These are phyloP conservation scores for Hypoxylon sp. DNA, from an alignment of 2,329 filamentous ascomycete genomes.

Conservation along the genomic window DNA sequence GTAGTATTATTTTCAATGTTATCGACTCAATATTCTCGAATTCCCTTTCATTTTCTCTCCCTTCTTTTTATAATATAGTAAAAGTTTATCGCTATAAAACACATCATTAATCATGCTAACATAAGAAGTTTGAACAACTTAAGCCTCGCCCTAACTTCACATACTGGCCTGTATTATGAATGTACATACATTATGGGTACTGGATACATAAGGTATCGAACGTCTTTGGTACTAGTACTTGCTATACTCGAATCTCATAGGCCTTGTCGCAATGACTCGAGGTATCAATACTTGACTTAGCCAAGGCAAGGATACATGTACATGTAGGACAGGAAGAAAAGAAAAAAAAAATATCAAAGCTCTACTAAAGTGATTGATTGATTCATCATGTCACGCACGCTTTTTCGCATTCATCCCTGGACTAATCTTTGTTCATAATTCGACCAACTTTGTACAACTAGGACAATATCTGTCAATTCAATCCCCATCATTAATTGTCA, in stretches of 20 bases:
- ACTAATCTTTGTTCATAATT: conserved; percentile 45
- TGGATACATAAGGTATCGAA: neutral
- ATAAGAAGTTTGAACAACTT: neutral
- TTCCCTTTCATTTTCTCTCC: neutral
- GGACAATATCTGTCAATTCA: conserved; percentile 32
- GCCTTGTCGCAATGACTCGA: neutral
- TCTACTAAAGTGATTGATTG: conserved; percentile 24
- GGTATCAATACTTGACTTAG: conserved; percentile 12
- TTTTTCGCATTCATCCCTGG: conserved; percentile 47
- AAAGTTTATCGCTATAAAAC: neutral
- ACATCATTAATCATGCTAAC: neutral
- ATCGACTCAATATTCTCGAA: neutral
- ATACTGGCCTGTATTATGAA: neutral
- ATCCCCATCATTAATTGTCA: conserved; percentile 9
- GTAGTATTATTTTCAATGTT: neutral
- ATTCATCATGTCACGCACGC: conserved; percentile 42
- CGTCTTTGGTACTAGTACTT: conserved; percentile 15
- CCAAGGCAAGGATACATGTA: conserved; percentile 18
- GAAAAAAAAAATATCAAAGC: conserved; percentile 34
- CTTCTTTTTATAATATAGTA: neutral
- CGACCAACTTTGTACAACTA: conserved; percentile 35
- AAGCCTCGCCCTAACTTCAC: neutral
- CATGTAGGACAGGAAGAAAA: conserved; percentile 1
- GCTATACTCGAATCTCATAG: neutral
- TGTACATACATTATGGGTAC: neutral